Evolutionary conservation across 257 asterid species (phyloP).

Genomic region (Paraleonurus japonicus): DNA sequence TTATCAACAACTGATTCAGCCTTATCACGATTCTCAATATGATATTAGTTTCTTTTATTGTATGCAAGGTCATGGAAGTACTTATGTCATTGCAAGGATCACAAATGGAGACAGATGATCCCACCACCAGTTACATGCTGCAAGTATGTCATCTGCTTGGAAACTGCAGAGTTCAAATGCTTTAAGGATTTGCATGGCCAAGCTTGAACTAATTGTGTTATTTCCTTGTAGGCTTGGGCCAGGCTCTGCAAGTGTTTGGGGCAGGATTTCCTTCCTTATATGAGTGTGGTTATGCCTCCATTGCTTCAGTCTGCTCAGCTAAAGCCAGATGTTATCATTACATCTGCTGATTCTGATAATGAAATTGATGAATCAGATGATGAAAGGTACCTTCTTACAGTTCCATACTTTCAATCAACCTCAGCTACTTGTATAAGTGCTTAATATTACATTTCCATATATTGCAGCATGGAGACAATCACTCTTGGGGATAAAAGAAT

Average conservation of each 20-base stretch:
- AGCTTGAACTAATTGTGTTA: conserved; percentile 4
- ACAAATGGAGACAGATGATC: conserved; percentile 90
- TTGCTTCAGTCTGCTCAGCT: conserved; percentile 91
- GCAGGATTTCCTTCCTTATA: conserved; percentile 93
- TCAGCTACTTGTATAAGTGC: neutral
- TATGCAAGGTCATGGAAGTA: conserved; percentile 83
- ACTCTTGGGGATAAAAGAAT: conserved; percentile 96
- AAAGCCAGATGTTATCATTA: conserved; percentile 85
- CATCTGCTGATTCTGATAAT: conserved; percentile 83
- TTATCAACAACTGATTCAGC: neutral
- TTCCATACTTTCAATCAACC: neutral
- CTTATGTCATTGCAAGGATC: conserved; percentile 93
- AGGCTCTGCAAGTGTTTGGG: conserved; percentile 97
- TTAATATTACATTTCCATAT: conserved; percentile 16
- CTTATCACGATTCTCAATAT: conserved; percentile 3
- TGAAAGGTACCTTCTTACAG: conserved; percentile 55
- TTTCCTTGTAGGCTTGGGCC: conserved; percentile 80
- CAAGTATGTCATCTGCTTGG: conserved; percentile 47
- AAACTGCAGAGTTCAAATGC: conserved; percentile 20
- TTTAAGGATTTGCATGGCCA: neutral
- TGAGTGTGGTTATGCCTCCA: conserved; percentile 95
- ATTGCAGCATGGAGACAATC: conserved; percentile 94
- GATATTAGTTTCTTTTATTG: conserved; percentile 8
- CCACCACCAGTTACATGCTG: conserved; percentile 93
- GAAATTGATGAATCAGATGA: conserved; percentile 84